These are phyloP conservation scores for Exophiala sp. DNA, from an alignment of 2,329 filamentous ascomycete species.

Conservation along the genomic window DNA sequence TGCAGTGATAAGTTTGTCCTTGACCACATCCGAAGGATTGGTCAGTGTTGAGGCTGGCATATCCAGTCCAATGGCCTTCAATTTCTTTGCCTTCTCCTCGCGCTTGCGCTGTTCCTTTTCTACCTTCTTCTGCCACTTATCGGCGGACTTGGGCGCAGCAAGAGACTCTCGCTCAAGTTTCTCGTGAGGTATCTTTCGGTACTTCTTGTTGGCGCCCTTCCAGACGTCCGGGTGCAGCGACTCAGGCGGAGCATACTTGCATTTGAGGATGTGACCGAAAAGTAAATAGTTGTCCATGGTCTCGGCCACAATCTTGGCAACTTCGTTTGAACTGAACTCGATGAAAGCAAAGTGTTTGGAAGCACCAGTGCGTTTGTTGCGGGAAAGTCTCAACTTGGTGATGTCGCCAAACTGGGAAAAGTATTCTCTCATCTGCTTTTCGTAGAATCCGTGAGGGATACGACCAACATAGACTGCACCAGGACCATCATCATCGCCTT, in stretches of 20 bases:
- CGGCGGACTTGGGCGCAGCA: conserved; percentile 64
- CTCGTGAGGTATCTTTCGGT: conserved; percentile 82
- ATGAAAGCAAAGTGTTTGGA: conserved; percentile 95
- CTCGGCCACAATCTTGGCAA: conserved; percentile 86
- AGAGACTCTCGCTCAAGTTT: conserved; percentile 73
- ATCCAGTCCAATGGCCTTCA: conserved; percentile 78
- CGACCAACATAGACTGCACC: conserved; percentile 85
- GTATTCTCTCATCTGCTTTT: conserved; percentile 89
- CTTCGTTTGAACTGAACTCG: conserved; percentile 70
- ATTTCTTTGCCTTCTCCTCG: conserved; percentile 61
- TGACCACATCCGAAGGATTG: conserved; percentile 47
- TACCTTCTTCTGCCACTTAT: conserved; percentile 72
- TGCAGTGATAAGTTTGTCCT: conserved; percentile 30
- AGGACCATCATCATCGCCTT: conserved; percentile 44
- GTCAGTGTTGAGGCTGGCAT: conserved; percentile 70
- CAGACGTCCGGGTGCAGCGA: conserved; percentile 76
- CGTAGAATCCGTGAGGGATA: conserved; percentile 93
- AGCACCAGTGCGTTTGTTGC: conserved; percentile 84
- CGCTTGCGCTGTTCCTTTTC: conserved; percentile 66
- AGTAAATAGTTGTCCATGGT: conserved; percentile 98
- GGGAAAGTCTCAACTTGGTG: conserved; percentile 69
- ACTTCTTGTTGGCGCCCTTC: conserved; percentile 84
- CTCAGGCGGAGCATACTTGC: conserved; percentile 68
- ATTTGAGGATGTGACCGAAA: conserved; percentile 89
- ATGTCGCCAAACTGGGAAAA: conserved; percentile 90